Conservation (phyloP, 164 flowering plant species). For the Magnolia kwangsiensis region DNA sequence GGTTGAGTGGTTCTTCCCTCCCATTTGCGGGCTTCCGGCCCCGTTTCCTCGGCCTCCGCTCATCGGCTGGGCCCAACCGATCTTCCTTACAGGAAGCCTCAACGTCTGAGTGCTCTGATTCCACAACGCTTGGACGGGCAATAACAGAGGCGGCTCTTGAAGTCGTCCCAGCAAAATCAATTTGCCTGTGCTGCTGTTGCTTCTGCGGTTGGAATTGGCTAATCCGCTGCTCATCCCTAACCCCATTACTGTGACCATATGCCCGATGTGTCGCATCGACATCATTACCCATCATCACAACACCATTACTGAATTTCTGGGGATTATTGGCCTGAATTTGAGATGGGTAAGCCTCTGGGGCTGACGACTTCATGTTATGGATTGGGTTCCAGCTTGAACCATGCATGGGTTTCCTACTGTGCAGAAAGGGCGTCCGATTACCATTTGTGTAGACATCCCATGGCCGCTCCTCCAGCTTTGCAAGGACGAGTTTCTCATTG, state of each 20-base stretch:
- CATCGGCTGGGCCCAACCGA: slow-evolving; percentile 37
- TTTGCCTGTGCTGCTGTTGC: slow-evolving; percentile 42
- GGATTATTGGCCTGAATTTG: slow-evolving; percentile 24
- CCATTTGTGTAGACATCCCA: slow-evolving; percentile 47
- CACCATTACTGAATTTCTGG: slow-evolving; percentile 33
- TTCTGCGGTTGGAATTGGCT: slow-evolving; percentile 49
- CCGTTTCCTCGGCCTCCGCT: slow-evolving; percentile 74
- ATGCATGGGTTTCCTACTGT: slow-evolving; percentile 40
- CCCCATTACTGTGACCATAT: slow-evolving; percentile 30
- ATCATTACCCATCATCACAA: slow-evolving; percentile 13
- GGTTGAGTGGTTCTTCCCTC: slow-evolving; percentile 92
- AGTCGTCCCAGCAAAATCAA: slow-evolving; percentile 64
- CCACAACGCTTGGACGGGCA: slow-evolving; percentile 34
- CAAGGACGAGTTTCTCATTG: slow-evolving; percentile 56
- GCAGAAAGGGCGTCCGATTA: slow-evolving; percentile 29
- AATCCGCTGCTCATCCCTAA: slow-evolving; percentile 37
- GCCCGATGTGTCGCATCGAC: slow-evolving; percentile 5
- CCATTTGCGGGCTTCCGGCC: slow-evolving; percentile 98
- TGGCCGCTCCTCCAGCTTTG: slow-evolving; percentile 57
- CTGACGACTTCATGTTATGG: slow-evolving; percentile 36
- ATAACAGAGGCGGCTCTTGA: slow-evolving; percentile 38
- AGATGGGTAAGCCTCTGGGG: slow-evolving; percentile 30
- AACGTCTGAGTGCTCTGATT: slow-evolving; percentile 75
- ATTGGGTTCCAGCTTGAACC: slow-evolving; percentile 40
- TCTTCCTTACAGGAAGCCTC: slow-evolving; percentile 72